A percentile compares a stretch with the other conserved stretches of the same genome.
phyloP scores from a whole-genome alignment of 2,329 filamentous ascomycete genomes.

The Rosellinia necatrix region DNA sequence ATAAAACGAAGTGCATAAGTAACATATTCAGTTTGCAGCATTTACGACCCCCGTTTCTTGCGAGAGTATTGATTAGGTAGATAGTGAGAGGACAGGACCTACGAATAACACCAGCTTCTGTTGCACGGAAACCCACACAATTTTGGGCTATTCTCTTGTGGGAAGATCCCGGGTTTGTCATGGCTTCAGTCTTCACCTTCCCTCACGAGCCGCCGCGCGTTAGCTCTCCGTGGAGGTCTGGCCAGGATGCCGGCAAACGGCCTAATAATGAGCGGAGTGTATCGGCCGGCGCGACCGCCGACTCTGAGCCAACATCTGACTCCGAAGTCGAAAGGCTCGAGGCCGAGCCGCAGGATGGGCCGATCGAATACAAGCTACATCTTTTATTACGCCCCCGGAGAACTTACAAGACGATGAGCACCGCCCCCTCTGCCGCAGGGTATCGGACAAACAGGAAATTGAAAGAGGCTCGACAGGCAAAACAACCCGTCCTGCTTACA shows the following conservation, averaged over 20 bases:
- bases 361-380: constrained; percentile 96
- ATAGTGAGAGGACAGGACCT: not conserved
- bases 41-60: not conserved
- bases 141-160: not conserved
- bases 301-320: constrained; percentile 37
- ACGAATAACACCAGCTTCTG: not conserved
- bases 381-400: constrained; percentile 79
- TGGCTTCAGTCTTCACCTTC: constrained; percentile 97
- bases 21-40: constrained; percentile 1
- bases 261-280: constrained; percentile 37
- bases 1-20: constrained; percentile 28
- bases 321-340: constrained; percentile 68
- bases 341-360: constrained; percentile 90
- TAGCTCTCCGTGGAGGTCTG: constrained; percentile 83
- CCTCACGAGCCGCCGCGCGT: constrained; percentile 86
- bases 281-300: constrained; percentile 41
- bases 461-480: constrained; percentile 37
- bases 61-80: not conserved
- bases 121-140: not conserved
- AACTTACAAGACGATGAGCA: constrained; percentile 74
- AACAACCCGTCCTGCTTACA: constrained; percentile 33
- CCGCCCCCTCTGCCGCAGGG: constrained; percentile 46
- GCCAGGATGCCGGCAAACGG: constrained; percentile 50
- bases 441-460: constrained; percentile 39
- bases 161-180: constrained; percentile 42